Evolutionary conservation across 306 rosid species (phyloP).

Genomic region (Acacia acuminata): DNA sequence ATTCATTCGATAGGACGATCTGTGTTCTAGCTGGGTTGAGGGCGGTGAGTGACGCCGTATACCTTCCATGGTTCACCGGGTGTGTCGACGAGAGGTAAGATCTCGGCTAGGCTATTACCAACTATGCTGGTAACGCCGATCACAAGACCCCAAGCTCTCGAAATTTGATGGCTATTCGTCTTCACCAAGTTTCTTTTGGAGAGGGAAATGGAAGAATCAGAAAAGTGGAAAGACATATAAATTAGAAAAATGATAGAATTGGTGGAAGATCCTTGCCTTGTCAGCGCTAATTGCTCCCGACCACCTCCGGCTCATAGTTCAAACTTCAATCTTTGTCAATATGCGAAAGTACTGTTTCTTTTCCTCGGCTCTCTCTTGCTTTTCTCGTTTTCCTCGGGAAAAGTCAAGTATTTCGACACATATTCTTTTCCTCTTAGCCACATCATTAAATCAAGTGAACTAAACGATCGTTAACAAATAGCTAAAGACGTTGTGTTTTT

Average conservation of each 20-base stretch:
- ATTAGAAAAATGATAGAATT: background rate
- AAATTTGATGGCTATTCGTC: constrained; percentile 5
- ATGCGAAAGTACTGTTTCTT: background rate
- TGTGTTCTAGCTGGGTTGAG: constrained; percentile 56
- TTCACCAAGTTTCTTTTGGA: constrained; percentile 28
- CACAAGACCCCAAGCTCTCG: constrained; percentile 21
- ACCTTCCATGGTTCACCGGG: constrained; percentile 18
- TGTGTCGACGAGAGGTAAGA: background rate
- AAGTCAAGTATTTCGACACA: too few relatives aligned
- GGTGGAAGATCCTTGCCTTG: constrained; percentile 21
- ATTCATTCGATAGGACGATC: constrained; percentile 50
- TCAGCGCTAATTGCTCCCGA: constrained; percentile 44
- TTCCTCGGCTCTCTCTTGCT: too few relatives aligned
- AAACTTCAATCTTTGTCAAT: background rate
- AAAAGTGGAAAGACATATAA: background rate
- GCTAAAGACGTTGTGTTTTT: too few relatives aligned
- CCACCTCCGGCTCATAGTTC: constrained; percentile 25
- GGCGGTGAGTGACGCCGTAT: constrained; percentile 3
- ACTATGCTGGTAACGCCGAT: constrained; percentile 23
- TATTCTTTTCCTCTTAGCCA: too few relatives aligned
- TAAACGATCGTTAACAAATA: too few relatives aligned
- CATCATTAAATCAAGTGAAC: too few relatives aligned
- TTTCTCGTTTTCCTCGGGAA: too few relatives aligned
- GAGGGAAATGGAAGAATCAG: background rate
- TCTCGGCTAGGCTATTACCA: constrained; percentile 1